phyloP scores from a whole-genome alignment of 768 basidiomycete species.

The Pisolithus orientalis region DNA sequence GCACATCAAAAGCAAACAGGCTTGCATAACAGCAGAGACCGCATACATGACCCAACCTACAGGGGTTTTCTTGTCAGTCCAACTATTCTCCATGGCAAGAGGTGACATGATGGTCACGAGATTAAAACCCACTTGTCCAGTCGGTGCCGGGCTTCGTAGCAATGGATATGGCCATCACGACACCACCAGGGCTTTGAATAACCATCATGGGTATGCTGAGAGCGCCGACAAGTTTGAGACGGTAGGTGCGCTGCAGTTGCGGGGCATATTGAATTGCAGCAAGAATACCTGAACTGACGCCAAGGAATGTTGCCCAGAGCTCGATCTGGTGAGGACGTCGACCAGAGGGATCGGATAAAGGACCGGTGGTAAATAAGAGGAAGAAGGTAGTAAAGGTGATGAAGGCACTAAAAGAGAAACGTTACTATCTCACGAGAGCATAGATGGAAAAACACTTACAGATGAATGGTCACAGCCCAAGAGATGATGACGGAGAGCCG shows the following conservation, averaged over 20 bases:
- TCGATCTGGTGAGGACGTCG: conserved; percentile 34
- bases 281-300: conserved; percentile 71
- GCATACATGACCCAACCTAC: conserved; percentile 78
- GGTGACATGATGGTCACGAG: neutral
- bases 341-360: conserved; percentile 27
- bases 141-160: conserved; percentile 74
- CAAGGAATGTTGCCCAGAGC: conserved; percentile 83
- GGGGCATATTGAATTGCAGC: conserved; percentile 86
- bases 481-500: conserved; percentile 68
- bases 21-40: conserved; percentile 81
- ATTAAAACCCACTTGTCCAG: conserved; percentile 62
- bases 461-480: conserved; percentile 62
- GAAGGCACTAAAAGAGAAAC: conserved; percentile 37
- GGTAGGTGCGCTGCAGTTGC: conserved; percentile 77
- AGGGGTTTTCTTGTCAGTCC: neutral
- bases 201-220: conserved; percentile 94
- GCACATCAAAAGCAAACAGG: conserved; percentile 77
- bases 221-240: conserved; percentile 77
- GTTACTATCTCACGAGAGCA: conserved; percentile 1
- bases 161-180: conserved; percentile 82
- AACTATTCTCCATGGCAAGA: neutral
- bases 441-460: conserved; percentile 46
- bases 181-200: conserved; percentile 86
- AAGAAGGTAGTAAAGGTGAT: conserved; percentile 55
- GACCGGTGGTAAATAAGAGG: conserved; percentile 43